Conservation (phyloP, 2,329 filamentous ascomycete species). For the Diaporthe sp. region DNA sequence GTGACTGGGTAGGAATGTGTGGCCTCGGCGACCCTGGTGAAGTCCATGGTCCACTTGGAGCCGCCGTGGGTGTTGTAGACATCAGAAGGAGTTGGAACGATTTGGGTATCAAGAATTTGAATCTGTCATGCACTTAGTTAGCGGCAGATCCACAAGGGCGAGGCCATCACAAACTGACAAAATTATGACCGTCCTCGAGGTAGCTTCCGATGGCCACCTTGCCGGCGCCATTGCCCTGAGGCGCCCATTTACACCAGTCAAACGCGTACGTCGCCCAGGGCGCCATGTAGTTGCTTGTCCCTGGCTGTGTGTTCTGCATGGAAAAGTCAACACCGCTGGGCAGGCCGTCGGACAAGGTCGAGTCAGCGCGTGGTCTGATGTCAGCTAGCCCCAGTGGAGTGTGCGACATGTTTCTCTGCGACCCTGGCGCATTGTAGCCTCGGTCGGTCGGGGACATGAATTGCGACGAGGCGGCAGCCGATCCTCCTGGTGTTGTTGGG, state of each 20-base stretch:
- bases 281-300: constrained; percentile 93
- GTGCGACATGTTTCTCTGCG: constrained; percentile 77
- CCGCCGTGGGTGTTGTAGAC: constrained; percentile 74
- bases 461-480: constrained; percentile 66
- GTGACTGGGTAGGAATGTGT: constrained; percentile 99
- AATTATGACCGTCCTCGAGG: constrained; percentile 97
- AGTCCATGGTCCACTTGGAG: constrained; percentile 84
- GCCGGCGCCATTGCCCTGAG: constrained; percentile 82
- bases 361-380: constrained; percentile 89
- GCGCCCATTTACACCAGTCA: constrained; percentile 99
- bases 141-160: not conserved
- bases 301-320: constrained; percentile 71
- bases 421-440: constrained; percentile 69
- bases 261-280: constrained; percentile 97
- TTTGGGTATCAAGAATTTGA: constrained; percentile 93
- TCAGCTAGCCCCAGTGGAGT: constrained; percentile 93
- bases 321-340: constrained; percentile 75
- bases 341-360: constrained; percentile 79
- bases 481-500: constrained; percentile 74
- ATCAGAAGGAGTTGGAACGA: constrained; percentile 77
- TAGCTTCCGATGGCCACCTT: constrained; percentile 97
- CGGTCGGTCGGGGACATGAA: constrained; percentile 71
- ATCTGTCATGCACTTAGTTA: constrained; percentile 69
- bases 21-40: constrained; percentile 93
- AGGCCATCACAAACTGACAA: constrained; percentile 68